These are phyloP conservation scores for Diaporthe velutina DNA, from an alignment of 2,329 filamentous ascomycete species.

Conservation along the genomic window DNA sequence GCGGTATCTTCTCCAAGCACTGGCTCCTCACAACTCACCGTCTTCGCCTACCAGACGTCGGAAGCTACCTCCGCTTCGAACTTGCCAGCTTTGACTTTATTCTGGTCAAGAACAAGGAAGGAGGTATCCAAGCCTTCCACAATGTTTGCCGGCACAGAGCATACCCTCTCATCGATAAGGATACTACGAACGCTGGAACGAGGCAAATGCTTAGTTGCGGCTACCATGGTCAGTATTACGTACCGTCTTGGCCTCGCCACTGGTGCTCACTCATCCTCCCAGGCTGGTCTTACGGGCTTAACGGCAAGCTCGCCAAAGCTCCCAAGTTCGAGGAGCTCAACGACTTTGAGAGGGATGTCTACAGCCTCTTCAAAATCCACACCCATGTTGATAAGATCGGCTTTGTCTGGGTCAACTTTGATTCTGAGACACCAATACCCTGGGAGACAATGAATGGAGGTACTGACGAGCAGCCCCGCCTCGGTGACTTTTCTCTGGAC, in stretches of 20 bases:
- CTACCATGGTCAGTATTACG: background rate
- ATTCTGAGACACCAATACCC: background rate
- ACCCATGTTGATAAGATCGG: background rate
- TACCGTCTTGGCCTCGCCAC: background rate
- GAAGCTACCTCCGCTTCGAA: slow-evolving; percentile 1
- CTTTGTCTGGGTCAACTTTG: background rate
- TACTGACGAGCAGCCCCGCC: background rate
- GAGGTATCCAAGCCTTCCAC: background rate
- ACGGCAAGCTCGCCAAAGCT: background rate
- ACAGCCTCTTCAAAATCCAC: background rate
- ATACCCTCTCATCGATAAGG: background rate
- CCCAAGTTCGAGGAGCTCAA: background rate
- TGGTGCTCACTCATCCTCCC: background rate
- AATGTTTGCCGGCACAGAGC: background rate
- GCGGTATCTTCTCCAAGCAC: background rate
- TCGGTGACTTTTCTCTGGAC: background rate
- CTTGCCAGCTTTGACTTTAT: background rate
- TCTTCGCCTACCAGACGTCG: background rate
- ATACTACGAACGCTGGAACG: slow-evolving; percentile 41
- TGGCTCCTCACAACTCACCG: background rate
- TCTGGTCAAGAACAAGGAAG: background rate
- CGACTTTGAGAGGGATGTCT: background rate
- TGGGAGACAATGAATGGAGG: slow-evolving; percentile 3
- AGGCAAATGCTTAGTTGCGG: background rate
- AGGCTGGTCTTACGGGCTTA: background rate